Percentiles rank a stretch among this genome's conserved stretches.
phyloP scores from a whole-genome alignment of 2,329 filamentous ascomycete species.

The Penicillium hordei region DNA sequence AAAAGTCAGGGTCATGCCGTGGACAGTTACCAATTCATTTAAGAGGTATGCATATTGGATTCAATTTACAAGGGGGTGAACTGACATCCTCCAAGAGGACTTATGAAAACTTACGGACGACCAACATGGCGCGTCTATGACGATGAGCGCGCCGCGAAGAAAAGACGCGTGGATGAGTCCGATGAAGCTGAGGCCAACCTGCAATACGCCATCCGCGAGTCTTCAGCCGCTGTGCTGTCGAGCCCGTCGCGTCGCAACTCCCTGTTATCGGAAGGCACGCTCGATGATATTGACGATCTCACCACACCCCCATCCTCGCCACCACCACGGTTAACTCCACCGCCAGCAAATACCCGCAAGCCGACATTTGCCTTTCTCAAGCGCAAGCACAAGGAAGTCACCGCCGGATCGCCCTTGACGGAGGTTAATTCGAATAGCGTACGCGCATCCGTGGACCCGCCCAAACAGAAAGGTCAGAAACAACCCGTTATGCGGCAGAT shows the following conservation, averaged over 20 bases:
- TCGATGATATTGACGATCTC: constrained; percentile 42
- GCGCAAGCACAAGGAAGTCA: constrained; percentile 41
- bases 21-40: constrained; percentile 53
- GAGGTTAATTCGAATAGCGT: constrained; percentile 49
- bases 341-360: constrained; percentile 46
- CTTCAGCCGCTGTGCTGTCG: constrained; percentile 46
- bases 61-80: not conserved
- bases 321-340: constrained; percentile 47
- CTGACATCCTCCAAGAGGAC: constrained; percentile 40
- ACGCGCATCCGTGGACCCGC: constrained; percentile 40
- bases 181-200: constrained; percentile 48
- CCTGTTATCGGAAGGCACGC: constrained; percentile 44
- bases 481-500: constrained; percentile 54
- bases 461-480: constrained; percentile 35
- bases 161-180: constrained; percentile 46
- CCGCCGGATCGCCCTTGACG: constrained; percentile 41
- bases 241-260: constrained; percentile 50
- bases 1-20: constrained; percentile 44
- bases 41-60: constrained; percentile 41
- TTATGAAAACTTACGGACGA: constrained; percentile 52
- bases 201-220: constrained; percentile 50
- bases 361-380: constrained; percentile 54
- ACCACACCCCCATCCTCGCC: constrained; percentile 56
- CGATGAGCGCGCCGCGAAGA: constrained; percentile 47
- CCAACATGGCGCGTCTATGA: constrained; percentile 50